Conservation (phyloP, 345 rosid species). For the Gossypium anomalum region DNA sequence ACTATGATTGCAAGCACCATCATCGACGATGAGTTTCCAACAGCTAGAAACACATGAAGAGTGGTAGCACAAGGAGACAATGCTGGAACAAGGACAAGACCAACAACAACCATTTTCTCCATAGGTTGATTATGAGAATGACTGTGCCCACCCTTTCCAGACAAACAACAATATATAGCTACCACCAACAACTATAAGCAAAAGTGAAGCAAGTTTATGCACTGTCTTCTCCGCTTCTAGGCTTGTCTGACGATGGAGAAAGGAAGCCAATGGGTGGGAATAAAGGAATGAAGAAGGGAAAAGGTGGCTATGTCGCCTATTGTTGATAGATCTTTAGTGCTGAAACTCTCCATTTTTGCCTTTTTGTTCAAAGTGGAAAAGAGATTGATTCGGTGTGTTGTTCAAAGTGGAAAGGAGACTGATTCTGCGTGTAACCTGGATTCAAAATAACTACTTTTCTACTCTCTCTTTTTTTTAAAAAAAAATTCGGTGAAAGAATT, state of each 20-base stretch:
- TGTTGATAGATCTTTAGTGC: constrained; percentile 86
- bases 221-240: constrained; percentile 99
- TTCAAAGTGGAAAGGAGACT: too few relatives aligned
- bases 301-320: constrained; percentile 97
- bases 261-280: constrained; percentile 98
- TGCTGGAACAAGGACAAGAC: constrained; percentile 94
- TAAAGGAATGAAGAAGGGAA: constrained; percentile 84
- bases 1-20: constrained; percentile 94
- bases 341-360: constrained; percentile 49
- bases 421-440: too few relatives aligned
- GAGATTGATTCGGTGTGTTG: background rate
- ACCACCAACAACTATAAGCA: constrained; percentile 90
- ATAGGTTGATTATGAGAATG: constrained; percentile 96
- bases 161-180: constrained; percentile 80
- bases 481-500: too few relatives aligned
- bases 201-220: constrained; percentile 94
- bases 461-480: too few relatives aligned
- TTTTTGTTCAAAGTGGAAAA: background rate
- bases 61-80: constrained; percentile 98
- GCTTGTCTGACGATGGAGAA: constrained; percentile 96
- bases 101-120: constrained; percentile 99
- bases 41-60: constrained; percentile 94
- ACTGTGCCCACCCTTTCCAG: constrained; percentile 89
- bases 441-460: too few relatives aligned
- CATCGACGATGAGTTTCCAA: constrained; percentile 88